Conservation (phyloP, 805 yeast species). For the Spathaspora passalidarum region DNA sequence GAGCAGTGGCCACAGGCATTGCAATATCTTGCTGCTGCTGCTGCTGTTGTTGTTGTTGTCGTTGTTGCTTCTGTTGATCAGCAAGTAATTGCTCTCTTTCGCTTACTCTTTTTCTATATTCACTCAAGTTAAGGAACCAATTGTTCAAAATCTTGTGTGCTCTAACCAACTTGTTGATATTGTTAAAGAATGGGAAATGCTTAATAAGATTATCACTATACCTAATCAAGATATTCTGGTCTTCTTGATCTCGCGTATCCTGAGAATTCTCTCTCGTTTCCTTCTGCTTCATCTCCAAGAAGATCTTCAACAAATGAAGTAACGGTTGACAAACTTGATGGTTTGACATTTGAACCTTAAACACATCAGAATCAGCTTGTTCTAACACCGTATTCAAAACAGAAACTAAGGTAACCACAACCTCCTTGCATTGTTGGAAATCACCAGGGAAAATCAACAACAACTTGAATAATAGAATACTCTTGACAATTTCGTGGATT, state of each 20-base stretch:
- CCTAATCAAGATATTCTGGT: conserved; percentile 9
- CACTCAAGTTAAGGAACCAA: conserved; percentile 21
- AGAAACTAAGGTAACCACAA: conserved; percentile 7
- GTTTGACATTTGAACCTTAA: conserved; percentile 25
- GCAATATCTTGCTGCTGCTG: background rate
- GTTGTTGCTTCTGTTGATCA: background rate
- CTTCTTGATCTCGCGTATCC: conserved; percentile 4
- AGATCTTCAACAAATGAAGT: conserved; percentile 27
- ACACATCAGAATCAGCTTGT: conserved; percentile 7
- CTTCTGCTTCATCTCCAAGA: conserved; percentile 16
- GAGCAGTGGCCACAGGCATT: background rate
- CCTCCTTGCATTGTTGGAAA: conserved; percentile 10
- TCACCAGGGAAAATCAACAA: conserved; percentile 10
- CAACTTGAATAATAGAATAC: conserved; percentile 12
- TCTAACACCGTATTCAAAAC: conserved; percentile 7
- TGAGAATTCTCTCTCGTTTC: conserved; percentile 7
- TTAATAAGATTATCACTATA: conserved; percentile 21
- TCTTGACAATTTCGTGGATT: conserved; percentile 5
- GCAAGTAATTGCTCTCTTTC: background rate
- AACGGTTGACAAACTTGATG: conserved; percentile 31
- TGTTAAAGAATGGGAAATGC: conserved; percentile 26
- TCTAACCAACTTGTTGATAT: conserved; percentile 25
- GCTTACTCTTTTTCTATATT: conserved; percentile 4
- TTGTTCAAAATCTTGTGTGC: conserved; percentile 18
- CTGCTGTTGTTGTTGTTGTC: background rate